phyloP scores from a whole-genome alignment of 1,284 basidiomycete species.

The Naganishia sp. region DNA sequence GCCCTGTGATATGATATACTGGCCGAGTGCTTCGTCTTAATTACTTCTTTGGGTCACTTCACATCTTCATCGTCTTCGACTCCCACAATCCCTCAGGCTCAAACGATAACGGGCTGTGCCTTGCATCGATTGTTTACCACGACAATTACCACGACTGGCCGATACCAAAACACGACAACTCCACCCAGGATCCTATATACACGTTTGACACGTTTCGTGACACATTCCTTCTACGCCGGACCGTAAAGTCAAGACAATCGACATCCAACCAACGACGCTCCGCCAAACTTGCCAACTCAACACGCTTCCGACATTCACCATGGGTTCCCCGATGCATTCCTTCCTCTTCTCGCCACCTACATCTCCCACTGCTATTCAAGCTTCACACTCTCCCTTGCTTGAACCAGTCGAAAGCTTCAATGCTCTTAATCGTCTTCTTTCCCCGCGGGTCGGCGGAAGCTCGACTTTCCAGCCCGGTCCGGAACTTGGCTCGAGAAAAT shows the following conservation, averaged over 20 bases:
- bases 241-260: background rate
- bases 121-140: background rate
- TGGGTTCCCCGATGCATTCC: conserved; percentile 50
- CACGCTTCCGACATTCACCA: conserved; percentile 34
- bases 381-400: conserved; percentile 7
- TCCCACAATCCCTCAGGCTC: background rate
- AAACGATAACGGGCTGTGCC: conserved; percentile 17
- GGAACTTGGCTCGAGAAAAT: conserved; percentile 1
- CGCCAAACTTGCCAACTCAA: background rate
- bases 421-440: conserved; percentile 7
- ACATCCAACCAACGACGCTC: background rate
- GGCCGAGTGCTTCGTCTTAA: too few relatives aligned
- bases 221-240: background rate
- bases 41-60: too few relatives aligned
- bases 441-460: conserved; percentile 36
- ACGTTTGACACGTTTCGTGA: conserved; percentile 21
- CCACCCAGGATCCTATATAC: background rate
- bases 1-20: background rate
- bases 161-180: background rate
- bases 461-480: background rate
- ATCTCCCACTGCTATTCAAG: conserved; percentile 37
- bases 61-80: background rate
- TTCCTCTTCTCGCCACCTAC: conserved; percentile 52
- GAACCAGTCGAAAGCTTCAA: conserved; percentile 4
- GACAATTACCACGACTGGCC: too few relatives aligned